Evolutionary conservation across 306 rosid species (phyloP), one percentile per base, ranked within the genome.

Genomic region (Dryas octopetala): DNA sequence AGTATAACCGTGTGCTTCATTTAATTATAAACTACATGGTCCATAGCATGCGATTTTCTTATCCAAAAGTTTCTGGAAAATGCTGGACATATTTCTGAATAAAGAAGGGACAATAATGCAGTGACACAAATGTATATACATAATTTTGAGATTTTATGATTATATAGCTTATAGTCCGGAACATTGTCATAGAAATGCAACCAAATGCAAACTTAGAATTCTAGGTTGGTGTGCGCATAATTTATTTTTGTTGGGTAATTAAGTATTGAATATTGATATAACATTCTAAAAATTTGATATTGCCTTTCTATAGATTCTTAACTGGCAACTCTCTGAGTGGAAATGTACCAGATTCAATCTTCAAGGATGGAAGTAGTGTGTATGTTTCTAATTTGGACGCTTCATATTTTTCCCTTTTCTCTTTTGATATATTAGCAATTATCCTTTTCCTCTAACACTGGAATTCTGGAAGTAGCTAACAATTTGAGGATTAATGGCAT

Each of bases 301-400:
- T 78, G 66, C 61, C 19, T 61, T 80, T 83, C 65, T 60, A 60
- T 85, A 94, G 98, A 70, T 88, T 88, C 68, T 83, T 94, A 71
- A 94, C 95, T 45, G 80, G 89, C 60, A 94, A 91, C 82, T 77
- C 73, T 87, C 81, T 94, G 52, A 85, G 89, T 52, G 98, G 97
- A 70, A 82, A 69, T 52, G 60, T 94, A 79, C 82, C 96, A 13
- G 83, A 82, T 50, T 83, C 97, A 57, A 71, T 88, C 83, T 81
- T 94, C 88, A 76, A 2, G 84, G 86, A 62, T 45, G 98, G 97
- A 81, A 85, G 82, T 78, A 88, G 64, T 63, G 70, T 90, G 98
- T 91, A 94, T 45, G 95, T 82, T 81, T 81, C 84, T 70, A 45
- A 49, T 70, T 81, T 19, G 32, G 15, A 59, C 54, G 75, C 76